Conservation (phyloP, 352 stramenopile genomes). For the Phytophthora sp. region DNA sequence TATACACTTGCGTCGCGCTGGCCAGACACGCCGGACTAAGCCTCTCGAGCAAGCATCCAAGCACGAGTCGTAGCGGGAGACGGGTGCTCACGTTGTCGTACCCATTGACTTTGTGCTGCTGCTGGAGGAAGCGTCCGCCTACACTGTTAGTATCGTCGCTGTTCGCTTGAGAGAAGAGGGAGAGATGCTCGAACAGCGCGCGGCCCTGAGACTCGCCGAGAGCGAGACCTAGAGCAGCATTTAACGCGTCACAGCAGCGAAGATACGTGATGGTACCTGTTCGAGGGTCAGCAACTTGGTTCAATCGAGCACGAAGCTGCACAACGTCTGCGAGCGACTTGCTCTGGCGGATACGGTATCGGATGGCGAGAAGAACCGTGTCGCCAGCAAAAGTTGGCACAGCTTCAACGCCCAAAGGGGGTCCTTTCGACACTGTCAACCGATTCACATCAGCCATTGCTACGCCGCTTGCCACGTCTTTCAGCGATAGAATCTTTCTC, state of each 20-base stretch:
- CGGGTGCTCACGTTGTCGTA: constrained; percentile 32
- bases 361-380: constrained; percentile 48
- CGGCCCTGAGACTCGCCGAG: constrained; percentile 54
- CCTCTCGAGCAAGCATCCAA: constrained; percentile 46
- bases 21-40: constrained; percentile 48
- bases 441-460: constrained; percentile 29
- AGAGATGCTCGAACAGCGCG: constrained; percentile 58
- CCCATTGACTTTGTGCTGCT: constrained; percentile 33
- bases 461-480: constrained; percentile 53
- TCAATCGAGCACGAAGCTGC: constrained; percentile 48
- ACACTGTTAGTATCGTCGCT: constrained; percentile 26
- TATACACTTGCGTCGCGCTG: constrained; percentile 49
- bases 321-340: constrained; percentile 53
- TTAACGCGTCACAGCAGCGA: constrained; percentile 51
- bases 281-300: constrained; percentile 64
- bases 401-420: background rate
- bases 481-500: constrained; percentile 64
- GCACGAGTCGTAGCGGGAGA: constrained; percentile 47
- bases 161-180: constrained; percentile 18
- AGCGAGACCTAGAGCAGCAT: constrained; percentile 41
- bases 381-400: constrained; percentile 38
- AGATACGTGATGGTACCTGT: constrained; percentile 50
- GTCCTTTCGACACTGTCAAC: constrained; percentile 1
- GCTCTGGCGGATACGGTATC: constrained; percentile 51
- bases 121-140: constrained; percentile 47